phyloP scores from a whole-genome alignment of 768 basidiomycete genomes.

The Pisolithus microcarpus region DNA sequence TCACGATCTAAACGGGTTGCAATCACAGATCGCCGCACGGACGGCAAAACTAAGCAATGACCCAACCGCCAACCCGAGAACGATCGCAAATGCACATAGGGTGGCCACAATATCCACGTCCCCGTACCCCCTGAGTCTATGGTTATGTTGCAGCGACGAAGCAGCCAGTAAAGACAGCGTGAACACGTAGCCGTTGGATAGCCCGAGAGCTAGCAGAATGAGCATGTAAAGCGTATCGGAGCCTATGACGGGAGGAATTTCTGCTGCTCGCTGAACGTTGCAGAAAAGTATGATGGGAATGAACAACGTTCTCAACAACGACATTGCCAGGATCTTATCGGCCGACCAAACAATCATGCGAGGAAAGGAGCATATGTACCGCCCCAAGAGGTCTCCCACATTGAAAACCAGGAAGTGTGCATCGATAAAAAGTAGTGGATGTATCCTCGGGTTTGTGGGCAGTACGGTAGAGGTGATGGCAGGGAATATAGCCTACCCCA shows the following conservation, averaged over 20 bases:
- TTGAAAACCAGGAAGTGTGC: slow-evolving; percentile 75
- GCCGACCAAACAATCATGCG: slow-evolving; percentile 63
- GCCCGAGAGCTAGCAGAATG: slow-evolving; percentile 66
- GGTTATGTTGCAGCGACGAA: slow-evolving; percentile 75
- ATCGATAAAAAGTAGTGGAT: slow-evolving; percentile 78
- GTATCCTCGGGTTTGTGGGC: slow-evolving; percentile 56
- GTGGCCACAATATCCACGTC: slow-evolving; percentile 86
- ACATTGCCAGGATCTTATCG: slow-evolving; percentile 51
- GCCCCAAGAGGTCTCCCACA: slow-evolving; percentile 62
- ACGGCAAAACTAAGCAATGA: slow-evolving; percentile 81
- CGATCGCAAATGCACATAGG: slow-evolving; percentile 69
- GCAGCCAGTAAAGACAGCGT: slow-evolving; percentile 78
- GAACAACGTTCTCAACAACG: slow-evolving; percentile 69
- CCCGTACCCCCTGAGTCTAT: slow-evolving; percentile 58
- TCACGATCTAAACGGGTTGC: slow-evolving; percentile 57
- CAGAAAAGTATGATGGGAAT: slow-evolving; percentile 85
- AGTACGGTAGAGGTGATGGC: slow-evolving; percentile 74
- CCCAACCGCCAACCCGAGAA: slow-evolving; percentile 68
- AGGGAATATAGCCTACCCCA: slow-evolving; percentile 71
- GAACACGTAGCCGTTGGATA: slow-evolving; percentile 74
- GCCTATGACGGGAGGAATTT: slow-evolving; percentile 44
- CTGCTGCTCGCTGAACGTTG: slow-evolving; percentile 56
- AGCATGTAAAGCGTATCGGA: slow-evolving; percentile 74
- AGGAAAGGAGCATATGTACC: slow-evolving; percentile 62
- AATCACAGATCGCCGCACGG: slow-evolving; percentile 55